Base-by-base conservation (phyloP, 2,329 filamentous ascomycete species). In the Colletotrichum kahawae region DNA sequence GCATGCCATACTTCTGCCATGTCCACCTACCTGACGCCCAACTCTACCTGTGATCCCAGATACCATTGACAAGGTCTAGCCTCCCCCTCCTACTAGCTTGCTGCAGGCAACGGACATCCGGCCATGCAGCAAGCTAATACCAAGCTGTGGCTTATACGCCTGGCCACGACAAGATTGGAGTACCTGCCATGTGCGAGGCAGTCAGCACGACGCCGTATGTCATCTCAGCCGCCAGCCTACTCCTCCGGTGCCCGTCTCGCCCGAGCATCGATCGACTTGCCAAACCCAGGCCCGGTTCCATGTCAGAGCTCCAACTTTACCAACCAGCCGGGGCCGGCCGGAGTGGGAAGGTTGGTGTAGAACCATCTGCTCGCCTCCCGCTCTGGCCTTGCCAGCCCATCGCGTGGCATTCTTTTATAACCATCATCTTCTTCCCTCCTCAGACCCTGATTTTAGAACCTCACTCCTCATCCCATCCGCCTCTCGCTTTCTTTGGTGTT, bases 61-160 rank as follows among this genome's bases (percentile, higher is more conserved):
- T 64, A 51, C 27, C 63, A 43, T 67, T 51, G 63, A 60, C 72
- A 72, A 31, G 63, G 69, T 64, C 57, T 75, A 16, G 56, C 34
- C 56, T 27, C 62, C 54, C 54, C 34, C 9, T 33, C 38, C 54
- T 60, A 14, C 31, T 60, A 34, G 65, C 48, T 31, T 38, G 27
- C 70, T 74, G 51, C 74, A 70, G 54, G 13, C 38, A 56, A 66
- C 70, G 74, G 74, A 76, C 74, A 70, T 76, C 70, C 70, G 70
- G 51, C 31, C 65, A 74, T 66, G 65, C 74, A 66, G 33, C 51
- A 29, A 56, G 38, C 59, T 56, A 62, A 56, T 29, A 62, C 51
- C 59, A 70, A 66, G 48, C 29, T 68, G 73, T 67, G 57, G 59
- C 59, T 70, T 70, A 62, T 54, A 62, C 74, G 70, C 24, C 66